Base-by-base conservation (phyloP, 2,329 filamentous ascomycete genomes). In the Diplodia sapinea region DNA sequence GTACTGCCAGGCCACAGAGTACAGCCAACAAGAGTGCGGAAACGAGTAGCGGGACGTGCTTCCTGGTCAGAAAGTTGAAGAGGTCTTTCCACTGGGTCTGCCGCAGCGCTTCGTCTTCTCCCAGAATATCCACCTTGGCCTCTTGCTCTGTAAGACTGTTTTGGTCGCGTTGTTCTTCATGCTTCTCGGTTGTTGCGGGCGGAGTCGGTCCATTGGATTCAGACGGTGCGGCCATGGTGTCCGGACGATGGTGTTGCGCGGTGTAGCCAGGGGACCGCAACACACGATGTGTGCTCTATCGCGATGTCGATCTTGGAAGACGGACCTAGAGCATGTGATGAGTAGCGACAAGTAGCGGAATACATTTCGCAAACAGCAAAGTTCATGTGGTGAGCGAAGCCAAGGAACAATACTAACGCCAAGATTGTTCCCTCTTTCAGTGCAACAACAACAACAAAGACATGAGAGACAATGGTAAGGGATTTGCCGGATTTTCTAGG, bases 61-160 rank as follows among this genome's bases (percentile, higher is more conserved):
- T 79, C 71, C 78, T 82, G n/a, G 83, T 86, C 0, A 89, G 91
- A 76, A 96, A 97, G 51, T 82, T 81, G 76, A 97, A 94, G 3
- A 97, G 83, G 0, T 82, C 81, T 54, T 79, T 82, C 85, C 85
- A 88, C 66, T 74, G 71, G n/a, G 72, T 69, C 20, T 71, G 68
- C 13, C 69, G 66, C 31, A 74, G 26, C 70, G 69, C 52, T 77
- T 62, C 65, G 15, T 54, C 73, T 17, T 64, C 49, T 33, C 38
- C 54, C 7, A 13, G 3, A 23, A 55, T 23, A 26, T 71, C 62
- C 31, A 70, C 49, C 4, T 49, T 52, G 1, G 47, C n/a, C 11
- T 64, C 59, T 20, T 59, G 57, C 11, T 26, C n/a, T 2, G 65
- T 38, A 33, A n/a, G 33, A 31, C 12, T 33, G 20, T 63, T 56